A percentile compares a stretch with the other conserved stretches of the same genome.
Evolutionary conservation across 345 rosid genomes (phyloP).

Genomic region (Erodium maritimum): DNA sequence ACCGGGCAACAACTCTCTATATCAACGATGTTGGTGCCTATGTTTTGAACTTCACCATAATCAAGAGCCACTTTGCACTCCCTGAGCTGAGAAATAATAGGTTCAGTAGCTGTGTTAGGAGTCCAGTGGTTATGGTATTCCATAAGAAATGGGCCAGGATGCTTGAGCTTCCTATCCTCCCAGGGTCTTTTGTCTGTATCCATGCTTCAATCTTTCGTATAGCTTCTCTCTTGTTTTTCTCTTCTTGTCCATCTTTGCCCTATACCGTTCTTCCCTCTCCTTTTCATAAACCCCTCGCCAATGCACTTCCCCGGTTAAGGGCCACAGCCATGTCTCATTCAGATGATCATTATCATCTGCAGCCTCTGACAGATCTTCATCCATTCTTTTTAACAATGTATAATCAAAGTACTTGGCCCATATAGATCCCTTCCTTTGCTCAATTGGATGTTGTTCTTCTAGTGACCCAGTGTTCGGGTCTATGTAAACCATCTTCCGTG

Average conservation of each 20-base stretch:
- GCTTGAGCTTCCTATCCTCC: slow-evolving; percentile 22
- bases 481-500: slow-evolving; percentile 76
- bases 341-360: slow-evolving; percentile 82
- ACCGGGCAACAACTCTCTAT: too few relatives aligned
- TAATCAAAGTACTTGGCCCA: slow-evolving; percentile 77
- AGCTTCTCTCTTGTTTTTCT: slow-evolving; percentile 69
- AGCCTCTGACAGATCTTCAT: slow-evolving; percentile 98
- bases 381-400: slow-evolving; percentile 76
- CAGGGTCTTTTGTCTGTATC: slow-evolving; percentile 72
- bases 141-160: neutral
- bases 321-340: slow-evolving; percentile 85
- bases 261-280: slow-evolving; percentile 85
- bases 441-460: slow-evolving; percentile 66
- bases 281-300: slow-evolving; percentile 96
- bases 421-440: slow-evolving; percentile 42
- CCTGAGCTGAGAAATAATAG: neutral
- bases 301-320: slow-evolving; percentile 83
- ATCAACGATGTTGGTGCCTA: neutral
- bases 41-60: neutral
- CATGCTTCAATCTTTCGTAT: slow-evolving; percentile 46
- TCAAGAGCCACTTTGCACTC: too few relatives aligned
- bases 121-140: neutral
- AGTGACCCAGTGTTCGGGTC: slow-evolving; percentile 60
- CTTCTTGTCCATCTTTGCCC: slow-evolving; percentile 92
- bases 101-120: neutral